Conservation (phyloP, 257 asterid genomes). For the Jaltomata sinuosa region DNA sequence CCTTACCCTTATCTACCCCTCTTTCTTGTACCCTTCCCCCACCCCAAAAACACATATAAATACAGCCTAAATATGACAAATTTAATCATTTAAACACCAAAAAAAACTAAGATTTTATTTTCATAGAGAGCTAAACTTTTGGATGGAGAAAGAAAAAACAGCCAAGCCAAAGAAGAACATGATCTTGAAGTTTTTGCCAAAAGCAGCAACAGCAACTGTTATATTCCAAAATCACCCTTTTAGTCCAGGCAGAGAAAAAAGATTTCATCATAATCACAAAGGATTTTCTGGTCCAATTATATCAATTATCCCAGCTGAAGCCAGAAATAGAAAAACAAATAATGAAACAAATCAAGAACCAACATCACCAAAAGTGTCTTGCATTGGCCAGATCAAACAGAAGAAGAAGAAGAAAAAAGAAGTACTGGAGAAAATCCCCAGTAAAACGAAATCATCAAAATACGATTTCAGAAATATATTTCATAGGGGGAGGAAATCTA, state of each 20-base stretch:
- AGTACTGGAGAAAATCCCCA: neutral
- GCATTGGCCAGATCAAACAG: constrained; percentile 49
- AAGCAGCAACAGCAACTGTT: constrained; percentile 16
- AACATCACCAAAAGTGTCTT: constrained; percentile 48
- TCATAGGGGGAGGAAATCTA: constrained; percentile 15
- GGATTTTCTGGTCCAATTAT: constrained; percentile 35
- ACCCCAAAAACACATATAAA: neutral
- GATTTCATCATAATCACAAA: neutral
- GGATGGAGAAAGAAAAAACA: constrained; percentile 30
- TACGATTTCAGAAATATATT: neutral
- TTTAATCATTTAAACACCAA: neutral
- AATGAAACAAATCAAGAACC: constrained; percentile 30
- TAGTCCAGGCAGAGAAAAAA: constrained; percentile 27
- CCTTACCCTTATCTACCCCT: neutral
- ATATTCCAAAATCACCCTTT: constrained; percentile 25
- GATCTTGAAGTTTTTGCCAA: constrained; percentile 21
- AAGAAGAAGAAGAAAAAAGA: constrained; percentile 6
- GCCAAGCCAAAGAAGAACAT: constrained; percentile 15
- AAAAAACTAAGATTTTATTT: neutral
- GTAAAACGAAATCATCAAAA: constrained; percentile 6
- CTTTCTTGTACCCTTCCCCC: neutral
- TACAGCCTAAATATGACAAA: neutral
- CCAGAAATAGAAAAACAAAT: constrained; percentile 14
- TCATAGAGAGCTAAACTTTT: too few relatives aligned
- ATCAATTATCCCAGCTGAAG: constrained; percentile 21